Evolutionary conservation across 176 grass and related monocot genomes (phyloP).

Genomic region (Oryza australiensis): DNA sequence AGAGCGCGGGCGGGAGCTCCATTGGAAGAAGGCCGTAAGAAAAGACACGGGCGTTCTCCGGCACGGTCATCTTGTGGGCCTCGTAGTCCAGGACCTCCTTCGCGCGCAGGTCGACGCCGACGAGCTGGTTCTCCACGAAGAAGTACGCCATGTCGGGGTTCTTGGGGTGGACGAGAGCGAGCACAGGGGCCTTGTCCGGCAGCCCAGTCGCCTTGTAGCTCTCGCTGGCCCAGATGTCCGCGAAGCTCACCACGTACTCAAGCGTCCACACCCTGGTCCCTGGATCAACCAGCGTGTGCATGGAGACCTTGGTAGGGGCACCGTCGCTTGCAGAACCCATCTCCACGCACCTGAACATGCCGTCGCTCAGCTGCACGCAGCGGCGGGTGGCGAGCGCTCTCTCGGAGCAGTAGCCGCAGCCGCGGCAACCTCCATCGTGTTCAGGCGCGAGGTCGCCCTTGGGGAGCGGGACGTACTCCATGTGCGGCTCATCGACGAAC

Average conservation of each 20-base stretch:
- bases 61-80: no score
- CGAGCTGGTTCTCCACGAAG: no score
- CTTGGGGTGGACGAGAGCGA: no score
- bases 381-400: not conserved
- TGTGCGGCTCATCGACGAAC: not conserved
- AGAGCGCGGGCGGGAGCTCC: no score
- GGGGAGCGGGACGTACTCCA: conserved; percentile 12
- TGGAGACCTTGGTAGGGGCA: not conserved
- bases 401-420: conserved; percentile 10
- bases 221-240: conserved; percentile 6
- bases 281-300: no score
- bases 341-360: conserved; percentile 5
- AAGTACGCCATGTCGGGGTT: no score
- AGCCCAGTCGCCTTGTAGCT: no score
- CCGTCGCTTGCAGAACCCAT: not conserved
- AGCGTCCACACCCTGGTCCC: no score
- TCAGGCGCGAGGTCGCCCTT: not conserved
- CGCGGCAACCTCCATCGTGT: not conserved
- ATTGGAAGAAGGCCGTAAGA: no score
- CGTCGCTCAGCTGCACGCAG: not conserved
- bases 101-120: not conserved
- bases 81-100: not conserved
- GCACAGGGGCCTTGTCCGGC: no score
- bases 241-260: conserved; percentile 15
- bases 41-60: no score